phyloP scores from a whole-genome alignment of 2,329 filamentous ascomycete genomes.

The Colletotrichum spaethianum region DNA sequence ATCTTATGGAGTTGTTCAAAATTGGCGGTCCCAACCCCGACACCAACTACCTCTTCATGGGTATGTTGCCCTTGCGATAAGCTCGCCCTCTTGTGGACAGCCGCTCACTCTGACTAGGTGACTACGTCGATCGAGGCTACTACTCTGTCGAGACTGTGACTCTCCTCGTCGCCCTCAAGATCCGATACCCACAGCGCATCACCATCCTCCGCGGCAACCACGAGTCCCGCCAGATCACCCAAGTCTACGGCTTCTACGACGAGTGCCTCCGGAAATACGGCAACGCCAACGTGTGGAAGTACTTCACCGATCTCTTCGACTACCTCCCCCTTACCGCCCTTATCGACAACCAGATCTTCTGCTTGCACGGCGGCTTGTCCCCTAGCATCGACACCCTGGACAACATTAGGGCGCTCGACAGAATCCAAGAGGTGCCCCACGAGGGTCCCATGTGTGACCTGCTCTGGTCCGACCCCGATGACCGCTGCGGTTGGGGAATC shows the following conservation, averaged over 20 bases:
- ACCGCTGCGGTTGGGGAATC: constrained; percentile 96
- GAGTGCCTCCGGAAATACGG: constrained; percentile 99
- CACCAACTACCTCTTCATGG: constrained; percentile 99
- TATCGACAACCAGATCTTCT: constrained; percentile 99
- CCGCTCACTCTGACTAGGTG: constrained; percentile 69
- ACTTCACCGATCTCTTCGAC: constrained; percentile 98
- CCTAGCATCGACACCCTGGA: constrained; percentile 97
- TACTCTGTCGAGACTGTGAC: constrained; percentile 99
- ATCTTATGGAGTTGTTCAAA: constrained; percentile 99
- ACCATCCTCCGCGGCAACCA: constrained; percentile 99
- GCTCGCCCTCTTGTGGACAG: constrained; percentile 21
- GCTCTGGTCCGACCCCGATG: constrained; percentile 98
- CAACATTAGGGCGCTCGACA: constrained; percentile 94
- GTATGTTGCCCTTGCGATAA: constrained; percentile 63
- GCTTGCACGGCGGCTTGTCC: constrained; percentile 94
- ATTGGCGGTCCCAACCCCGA: constrained; percentile 98
- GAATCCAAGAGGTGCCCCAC: constrained; percentile 98
- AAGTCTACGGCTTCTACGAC: constrained; percentile 99
- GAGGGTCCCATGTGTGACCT: constrained; percentile 99
- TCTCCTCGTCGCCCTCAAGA: constrained; percentile 95
- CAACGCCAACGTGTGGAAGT: constrained; percentile 99
- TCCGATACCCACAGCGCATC: constrained; percentile 97
- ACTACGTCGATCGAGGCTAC: constrained; percentile 98
- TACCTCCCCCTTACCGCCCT: constrained; percentile 97
- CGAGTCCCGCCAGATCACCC: constrained; percentile 98